These are phyloP conservation scores for Bipolaris oryzae DNA, from an alignment of 2,329 filamentous ascomycete species.

Conservation along the genomic window DNA sequence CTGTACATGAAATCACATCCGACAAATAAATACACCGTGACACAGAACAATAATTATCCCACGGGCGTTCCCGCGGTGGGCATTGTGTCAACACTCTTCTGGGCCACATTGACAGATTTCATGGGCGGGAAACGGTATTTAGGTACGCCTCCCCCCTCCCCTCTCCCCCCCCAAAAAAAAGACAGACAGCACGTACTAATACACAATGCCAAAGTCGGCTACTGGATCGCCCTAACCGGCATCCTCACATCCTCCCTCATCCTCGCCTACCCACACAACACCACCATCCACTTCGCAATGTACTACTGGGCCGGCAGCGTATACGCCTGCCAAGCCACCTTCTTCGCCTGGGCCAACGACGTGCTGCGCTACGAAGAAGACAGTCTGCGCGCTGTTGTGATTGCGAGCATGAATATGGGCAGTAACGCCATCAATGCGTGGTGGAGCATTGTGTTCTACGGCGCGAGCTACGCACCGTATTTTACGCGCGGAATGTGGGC, in stretches of 20 bases:
- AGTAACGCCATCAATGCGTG: slow-evolving; percentile 71
- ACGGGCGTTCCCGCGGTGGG: slow-evolving; percentile 61
- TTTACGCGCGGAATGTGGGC: slow-evolving; percentile 75
- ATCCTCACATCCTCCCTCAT: slow-evolving; percentile 68
- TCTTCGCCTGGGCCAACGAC: slow-evolving; percentile 79
- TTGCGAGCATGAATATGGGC: slow-evolving; percentile 69
- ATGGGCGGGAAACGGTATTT: slow-evolving; percentile 67
- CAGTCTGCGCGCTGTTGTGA: slow-evolving; percentile 67
- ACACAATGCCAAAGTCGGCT: slow-evolving; percentile 26
- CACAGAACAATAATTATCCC: slow-evolving; percentile 61
- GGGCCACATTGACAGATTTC: slow-evolving; percentile 71
- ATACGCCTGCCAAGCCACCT: slow-evolving; percentile 75
- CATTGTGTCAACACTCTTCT: slow-evolving; percentile 66
- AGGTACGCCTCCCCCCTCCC: slow-evolving; percentile 34
- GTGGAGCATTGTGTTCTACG: slow-evolving; percentile 76
- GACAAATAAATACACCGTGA: slow-evolving; percentile 53
- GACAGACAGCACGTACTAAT: not conserved
- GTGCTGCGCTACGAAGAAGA: slow-evolving; percentile 68
- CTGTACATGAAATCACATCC: slow-evolving; percentile 59
- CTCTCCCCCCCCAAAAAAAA: slow-evolving; percentile 1
- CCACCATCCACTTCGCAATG: slow-evolving; percentile 64
- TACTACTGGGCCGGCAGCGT: slow-evolving; percentile 74
- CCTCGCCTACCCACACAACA: slow-evolving; percentile 59
- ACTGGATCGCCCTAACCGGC: slow-evolving; percentile 70
- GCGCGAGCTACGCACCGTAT: slow-evolving; percentile 68